Conservation (phyloP, 176 grass and related monocot species). For the Hsuehochloa calcarea region DNA sequence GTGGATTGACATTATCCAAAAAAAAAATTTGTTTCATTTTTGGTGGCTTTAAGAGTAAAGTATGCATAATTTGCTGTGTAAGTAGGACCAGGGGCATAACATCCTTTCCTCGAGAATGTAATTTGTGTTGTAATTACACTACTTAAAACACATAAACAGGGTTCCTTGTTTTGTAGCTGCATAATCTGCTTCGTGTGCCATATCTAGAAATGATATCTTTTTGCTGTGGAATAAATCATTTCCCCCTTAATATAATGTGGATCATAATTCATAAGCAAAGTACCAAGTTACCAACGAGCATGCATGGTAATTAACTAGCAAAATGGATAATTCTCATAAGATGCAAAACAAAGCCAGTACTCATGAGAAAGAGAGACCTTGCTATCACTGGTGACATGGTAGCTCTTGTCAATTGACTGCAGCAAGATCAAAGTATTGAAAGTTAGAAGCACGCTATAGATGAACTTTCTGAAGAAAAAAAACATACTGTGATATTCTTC, state of each 20-base stretch:
- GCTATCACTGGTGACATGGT: constrained; percentile 85
- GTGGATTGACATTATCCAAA: neutral
- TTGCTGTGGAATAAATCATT: neutral
- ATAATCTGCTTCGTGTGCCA: neutral
- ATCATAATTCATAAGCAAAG: neutral
- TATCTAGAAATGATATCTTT: neutral
- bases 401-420: constrained; percentile 84
- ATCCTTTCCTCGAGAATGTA: neutral
- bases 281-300: neutral
- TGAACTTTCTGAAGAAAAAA: neutral
- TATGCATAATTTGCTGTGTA: neutral
- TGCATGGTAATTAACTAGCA: neutral
- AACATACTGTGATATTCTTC: constrained; percentile 82
- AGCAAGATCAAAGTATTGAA: constrained; percentile 18
- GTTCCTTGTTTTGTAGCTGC: neutral
- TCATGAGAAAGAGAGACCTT: constrained; percentile 41
- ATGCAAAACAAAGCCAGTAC: neutral
- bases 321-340: neutral
- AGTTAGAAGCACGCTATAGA: constrained; percentile 4
- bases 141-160: neutral
- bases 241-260: neutral
- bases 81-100: neutral
- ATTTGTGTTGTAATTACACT: neutral
- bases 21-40: neutral
- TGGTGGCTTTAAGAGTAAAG: neutral